Percentiles rank a stretch among this genome's conserved stretches.
These are phyloP conservation scores for Noccaea bulbosa DNA, from an alignment of 345 rosid genomes.

Conservation along the genomic window DNA sequence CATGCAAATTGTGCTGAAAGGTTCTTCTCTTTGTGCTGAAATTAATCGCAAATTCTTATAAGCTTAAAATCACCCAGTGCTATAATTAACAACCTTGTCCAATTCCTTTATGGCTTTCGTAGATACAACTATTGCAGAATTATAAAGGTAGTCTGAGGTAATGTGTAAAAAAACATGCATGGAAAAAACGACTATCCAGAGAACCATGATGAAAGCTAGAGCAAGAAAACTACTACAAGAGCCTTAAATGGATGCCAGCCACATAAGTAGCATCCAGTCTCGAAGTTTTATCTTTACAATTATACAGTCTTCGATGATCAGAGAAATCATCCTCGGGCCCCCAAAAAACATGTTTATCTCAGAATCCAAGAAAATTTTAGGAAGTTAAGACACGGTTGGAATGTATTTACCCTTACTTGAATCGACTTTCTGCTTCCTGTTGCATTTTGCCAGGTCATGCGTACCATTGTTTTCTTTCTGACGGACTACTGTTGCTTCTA, in stretches of 20 bases:
- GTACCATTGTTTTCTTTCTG: conserved; percentile 60
- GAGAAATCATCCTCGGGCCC: conserved; percentile 12
- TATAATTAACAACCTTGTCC: conserved; percentile 69
- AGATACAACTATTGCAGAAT: conserved; percentile 59
- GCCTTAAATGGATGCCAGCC: conserved; percentile 6
- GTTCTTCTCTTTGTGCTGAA: conserved; percentile 74
- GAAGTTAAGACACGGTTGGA: conserved; percentile 6
- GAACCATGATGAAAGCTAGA: conserved; percentile 31
- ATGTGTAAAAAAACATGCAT: conserved; percentile 12
- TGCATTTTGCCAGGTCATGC: conserved; percentile 60
- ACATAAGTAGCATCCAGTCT: conserved; percentile 18
- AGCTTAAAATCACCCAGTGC: conserved; percentile 7
- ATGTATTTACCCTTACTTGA: conserved; percentile 62
- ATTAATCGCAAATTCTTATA: conserved; percentile 28
- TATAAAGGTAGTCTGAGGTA: conserved; percentile 11
- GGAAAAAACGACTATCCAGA: not conserved
- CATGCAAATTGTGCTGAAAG: too few species aligned
- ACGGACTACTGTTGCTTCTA: conserved; percentile 34
- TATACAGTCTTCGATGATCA: conserved; percentile 1
- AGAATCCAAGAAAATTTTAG: conserved; percentile 2
- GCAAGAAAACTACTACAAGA: conserved; percentile 21
- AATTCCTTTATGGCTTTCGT: conserved; percentile 74
- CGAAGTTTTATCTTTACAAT: not conserved
- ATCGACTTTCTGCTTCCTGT: conserved; percentile 56
- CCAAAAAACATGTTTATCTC: conserved; percentile 1